Evolutionary conservation across 345 rosid genomes (phyloP), one percentile per base, ranked within the genome.

Genomic region (Eucalyptus viminalis): DNA sequence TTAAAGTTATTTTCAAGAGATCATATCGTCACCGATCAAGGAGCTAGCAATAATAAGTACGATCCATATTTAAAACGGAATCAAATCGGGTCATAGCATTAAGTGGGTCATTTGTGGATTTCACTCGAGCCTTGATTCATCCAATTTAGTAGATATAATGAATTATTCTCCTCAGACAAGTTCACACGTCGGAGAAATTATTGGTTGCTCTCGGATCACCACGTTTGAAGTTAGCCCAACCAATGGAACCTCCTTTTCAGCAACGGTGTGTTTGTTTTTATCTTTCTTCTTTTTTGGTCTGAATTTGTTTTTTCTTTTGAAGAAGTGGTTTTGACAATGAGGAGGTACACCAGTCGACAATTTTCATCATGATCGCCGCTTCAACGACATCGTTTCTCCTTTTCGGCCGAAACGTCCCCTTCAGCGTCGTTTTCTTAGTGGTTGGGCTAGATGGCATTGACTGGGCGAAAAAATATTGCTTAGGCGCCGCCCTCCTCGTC

Each of bases 1-100:
- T 8, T 53, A 0, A 1, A 53, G 0, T 53, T 53, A 53, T 53
- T 53, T 53, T 53, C 58, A 53, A 0, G 58, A 53, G 6, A 58
- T 58, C n/a, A 0, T 0, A 58, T 25, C 1, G 0, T 25, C 65
- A 58, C 6, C 0, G 0, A 0, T 58, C 7, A 0, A 25, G 14
- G 14, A 58, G 65, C 3, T 24, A 58, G 65, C 65, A 11, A 3
- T 58, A 25, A 5, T 0, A 3, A 58, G 65, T 58, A 3, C 3
- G n/a, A 25, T 1, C 5, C 1, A 58, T 58, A 58, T 25, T 58
- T 1, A 24, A 58, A 25, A 58, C 4, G 65, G 24, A 53, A 3
- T 53, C 24, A 0, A 25, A 1, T 58, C 4, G n/a, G 0, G 1
- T 58, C 14, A 2, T 25, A 24, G 0, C 65, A 58, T 58, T 58